Evolutionary conservation across 2,329 filamentous ascomycete species (phyloP).

Genomic region (Colletotrichum euphorbiae): DNA sequence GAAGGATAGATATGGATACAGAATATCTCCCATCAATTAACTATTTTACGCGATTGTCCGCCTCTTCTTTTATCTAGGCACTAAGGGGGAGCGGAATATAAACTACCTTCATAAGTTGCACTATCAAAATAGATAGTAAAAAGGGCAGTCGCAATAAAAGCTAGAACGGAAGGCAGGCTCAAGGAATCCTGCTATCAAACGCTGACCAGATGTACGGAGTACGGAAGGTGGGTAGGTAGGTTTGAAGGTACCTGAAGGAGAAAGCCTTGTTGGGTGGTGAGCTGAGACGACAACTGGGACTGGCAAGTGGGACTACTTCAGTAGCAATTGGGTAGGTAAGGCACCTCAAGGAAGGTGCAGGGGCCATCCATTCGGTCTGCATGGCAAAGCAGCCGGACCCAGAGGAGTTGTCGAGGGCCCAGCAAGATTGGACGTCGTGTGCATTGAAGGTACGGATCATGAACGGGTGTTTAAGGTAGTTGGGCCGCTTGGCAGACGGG

Average conservation of each 20-base stretch:
- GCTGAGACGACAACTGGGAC: slow-evolving; percentile 34
- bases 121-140: too few species aligned
- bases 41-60: too few species aligned
- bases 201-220: too few species aligned
- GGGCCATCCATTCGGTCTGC: slow-evolving; percentile 26
- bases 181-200: too few species aligned
- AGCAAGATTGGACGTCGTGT: slow-evolving; percentile 18
- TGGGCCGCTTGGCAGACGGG: slow-evolving; percentile 16
- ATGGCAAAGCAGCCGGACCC: not conserved
- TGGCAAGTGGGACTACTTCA: too few species aligned
- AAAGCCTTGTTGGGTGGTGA: slow-evolving; percentile 19
- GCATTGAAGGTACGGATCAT: slow-evolving; percentile 32
- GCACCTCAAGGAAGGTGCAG: not conserved
- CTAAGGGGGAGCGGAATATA: too few species aligned
- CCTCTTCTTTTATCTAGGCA: too few species aligned
- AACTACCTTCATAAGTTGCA: too few species aligned
- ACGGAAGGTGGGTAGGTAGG: slow-evolving; percentile 2
- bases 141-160: too few species aligned
- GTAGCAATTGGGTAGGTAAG: too few species aligned
- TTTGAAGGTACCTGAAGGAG: not conserved
- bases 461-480: not conserved
- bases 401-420: not conserved
- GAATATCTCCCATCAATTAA: too few species aligned
- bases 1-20: not conserved
- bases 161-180: too few species aligned